Evolutionary conservation across 306 rosid species (phyloP).

Genomic region (Astragalus glycyphyllos): DNA sequence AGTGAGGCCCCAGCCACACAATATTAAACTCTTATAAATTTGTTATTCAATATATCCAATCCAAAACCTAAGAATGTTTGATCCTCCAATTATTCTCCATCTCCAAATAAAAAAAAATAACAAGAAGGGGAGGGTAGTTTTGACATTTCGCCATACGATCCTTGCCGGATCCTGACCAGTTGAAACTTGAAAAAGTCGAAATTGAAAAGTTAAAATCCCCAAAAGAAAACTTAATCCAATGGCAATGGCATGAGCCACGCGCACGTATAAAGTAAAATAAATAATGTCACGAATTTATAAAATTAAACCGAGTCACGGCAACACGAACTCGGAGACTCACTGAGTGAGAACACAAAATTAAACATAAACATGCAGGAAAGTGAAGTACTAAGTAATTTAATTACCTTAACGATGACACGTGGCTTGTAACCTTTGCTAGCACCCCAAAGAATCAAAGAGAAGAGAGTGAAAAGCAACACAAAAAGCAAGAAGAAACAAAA

Average conservation of each 20-base stretch:
- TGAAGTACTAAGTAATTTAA: too few species aligned
- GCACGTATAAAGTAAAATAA: neutral
- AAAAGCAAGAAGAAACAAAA: conserved; percentile 63
- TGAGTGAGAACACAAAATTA: neutral
- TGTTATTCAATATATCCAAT: neutral
- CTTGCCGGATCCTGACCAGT: neutral
- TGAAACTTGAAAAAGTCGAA: conserved; percentile 7
- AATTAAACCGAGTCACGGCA: conserved; percentile 3
- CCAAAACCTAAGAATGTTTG: neutral
- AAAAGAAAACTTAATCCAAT: conserved; percentile 12
- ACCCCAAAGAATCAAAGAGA: conserved; percentile 86
- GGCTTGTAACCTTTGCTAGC: conserved; percentile 85
- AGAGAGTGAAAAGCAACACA: conserved; percentile 56
- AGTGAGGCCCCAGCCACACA: conserved; percentile 23
- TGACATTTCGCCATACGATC: neutral
- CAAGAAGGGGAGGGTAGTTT: neutral
- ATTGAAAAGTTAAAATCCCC: conserved; percentile 1
- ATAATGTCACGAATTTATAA: too few species aligned
- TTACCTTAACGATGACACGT: conserved; percentile 61
- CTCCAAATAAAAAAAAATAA: neutral
- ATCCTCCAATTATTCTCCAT: neutral
- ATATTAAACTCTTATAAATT: neutral
- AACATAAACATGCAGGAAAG: neutral
- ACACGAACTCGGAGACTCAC: neutral
- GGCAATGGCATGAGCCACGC: neutral